Percentiles rank a stretch among this genome's conserved stretches.
These are phyloP conservation scores for Rhynchospora pubera DNA, from an alignment of 176 grass and related monocot genomes.

Conservation along the genomic window DNA sequence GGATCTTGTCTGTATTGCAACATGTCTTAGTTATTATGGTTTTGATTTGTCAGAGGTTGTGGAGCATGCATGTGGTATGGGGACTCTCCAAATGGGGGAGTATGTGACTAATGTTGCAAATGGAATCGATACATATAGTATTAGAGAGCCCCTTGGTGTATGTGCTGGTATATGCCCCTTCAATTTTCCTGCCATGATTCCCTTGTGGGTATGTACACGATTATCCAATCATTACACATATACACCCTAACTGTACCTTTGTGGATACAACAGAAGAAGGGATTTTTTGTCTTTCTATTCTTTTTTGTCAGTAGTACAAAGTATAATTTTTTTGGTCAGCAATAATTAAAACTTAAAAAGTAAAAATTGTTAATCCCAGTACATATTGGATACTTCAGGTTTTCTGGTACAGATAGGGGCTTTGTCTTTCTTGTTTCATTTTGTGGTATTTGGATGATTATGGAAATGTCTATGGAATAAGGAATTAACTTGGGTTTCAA, in stretches of 20 bases:
- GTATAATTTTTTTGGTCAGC: no score
- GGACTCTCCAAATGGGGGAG: conserved; percentile 83
- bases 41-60: conserved; percentile 67
- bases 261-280: background rate
- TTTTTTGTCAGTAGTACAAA: no score
- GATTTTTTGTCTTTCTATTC: background rate
- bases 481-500: background rate
- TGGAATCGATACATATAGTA: conserved; percentile 89
- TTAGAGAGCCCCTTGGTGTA: conserved; percentile 90
- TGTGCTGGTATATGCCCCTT: conserved; percentile 95
- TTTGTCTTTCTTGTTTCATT: conserved; percentile 1
- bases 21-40: conserved; percentile 17
- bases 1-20: conserved; percentile 1
- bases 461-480: background rate
- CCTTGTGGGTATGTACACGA: conserved; percentile 62
- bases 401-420: background rate
- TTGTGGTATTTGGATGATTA: background rate
- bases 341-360: background rate
- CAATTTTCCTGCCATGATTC: conserved; percentile 99
- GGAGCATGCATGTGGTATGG: conserved; percentile 99
- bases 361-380: background rate
- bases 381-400: background rate
- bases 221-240: no score
- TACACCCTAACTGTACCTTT: no score
- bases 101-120: conserved; percentile 77